Conservation (phyloP, 805 yeast species). For the Starmerella potacharoeniae region DNA sequence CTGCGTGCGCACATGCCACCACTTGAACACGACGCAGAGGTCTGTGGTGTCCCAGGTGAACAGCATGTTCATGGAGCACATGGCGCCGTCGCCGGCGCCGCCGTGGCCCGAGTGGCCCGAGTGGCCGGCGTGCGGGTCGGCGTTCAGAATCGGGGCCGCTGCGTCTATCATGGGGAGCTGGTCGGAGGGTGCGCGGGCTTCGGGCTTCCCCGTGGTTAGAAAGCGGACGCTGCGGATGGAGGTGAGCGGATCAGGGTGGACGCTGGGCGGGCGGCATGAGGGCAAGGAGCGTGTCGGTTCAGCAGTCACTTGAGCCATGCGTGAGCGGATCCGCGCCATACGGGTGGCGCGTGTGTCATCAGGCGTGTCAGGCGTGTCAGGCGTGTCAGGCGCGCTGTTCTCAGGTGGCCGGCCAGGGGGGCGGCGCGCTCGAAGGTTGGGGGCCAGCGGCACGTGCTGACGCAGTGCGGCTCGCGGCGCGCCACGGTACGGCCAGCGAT, state of each 20-base stretch:
- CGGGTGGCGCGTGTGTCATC: no score
- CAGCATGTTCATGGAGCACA: slow-evolving; percentile 38
- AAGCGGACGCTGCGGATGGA: background rate
- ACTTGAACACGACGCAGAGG: slow-evolving; percentile 58
- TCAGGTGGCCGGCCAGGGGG: no score
- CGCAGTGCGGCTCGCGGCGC: background rate
- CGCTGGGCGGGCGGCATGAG: background rate
- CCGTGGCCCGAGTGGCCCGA: slow-evolving; percentile 19
- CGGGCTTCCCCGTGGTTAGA: background rate
- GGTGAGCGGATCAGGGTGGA: no score
- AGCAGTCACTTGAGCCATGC: background rate
- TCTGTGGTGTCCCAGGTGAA: slow-evolving; percentile 70
- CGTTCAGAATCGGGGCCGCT: background rate
- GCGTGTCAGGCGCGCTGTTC: no score
- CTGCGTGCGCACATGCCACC: slow-evolving; percentile 65
- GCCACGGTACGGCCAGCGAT: background rate
- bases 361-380: no score
- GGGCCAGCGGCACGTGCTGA: no score
- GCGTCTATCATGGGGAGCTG: background rate
- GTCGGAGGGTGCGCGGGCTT: background rate
- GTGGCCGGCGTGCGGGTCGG: slow-evolving; percentile 5
- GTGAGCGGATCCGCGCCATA: no score
- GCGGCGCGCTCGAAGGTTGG: no score
- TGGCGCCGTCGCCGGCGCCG: slow-evolving; percentile 15
- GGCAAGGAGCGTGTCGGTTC: background rate